Evolutionary conservation across 441 rosid genomes (phyloP).

Genomic region (Eutrema salsugineum): DNA sequence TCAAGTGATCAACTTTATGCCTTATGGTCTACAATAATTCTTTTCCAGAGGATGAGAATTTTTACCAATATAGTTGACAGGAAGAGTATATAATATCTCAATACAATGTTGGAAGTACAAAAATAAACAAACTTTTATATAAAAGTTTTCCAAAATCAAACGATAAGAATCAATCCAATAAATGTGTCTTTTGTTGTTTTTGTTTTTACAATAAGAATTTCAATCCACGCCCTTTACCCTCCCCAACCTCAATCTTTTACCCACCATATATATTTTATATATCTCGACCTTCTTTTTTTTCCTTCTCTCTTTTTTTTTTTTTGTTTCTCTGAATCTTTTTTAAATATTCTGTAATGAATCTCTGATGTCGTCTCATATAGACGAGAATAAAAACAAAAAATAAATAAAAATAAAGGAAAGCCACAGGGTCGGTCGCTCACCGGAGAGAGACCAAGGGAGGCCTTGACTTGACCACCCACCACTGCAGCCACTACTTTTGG

Average conservation of each 20-base stretch:
- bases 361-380: slow-evolving; percentile 14
- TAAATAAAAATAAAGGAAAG: background rate
- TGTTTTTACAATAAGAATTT: slow-evolving; percentile 31
- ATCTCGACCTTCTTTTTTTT: background rate
- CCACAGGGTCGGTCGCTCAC: slow-evolving; percentile 38
- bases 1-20: background rate
- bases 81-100: no score
- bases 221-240: slow-evolving; percentile 22
- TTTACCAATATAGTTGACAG: no score
- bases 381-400: background rate
- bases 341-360: slow-evolving; percentile 25
- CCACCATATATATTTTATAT: background rate
- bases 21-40: background rate
- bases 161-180: slow-evolving; percentile 36
- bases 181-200: background rate
- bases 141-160: slow-evolving; percentile 11
- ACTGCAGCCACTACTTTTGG: slow-evolving; percentile 24
- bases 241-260: slow-evolving; percentile 15
- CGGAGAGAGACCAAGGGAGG: slow-evolving; percentile 33
- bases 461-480: slow-evolving; percentile 28
- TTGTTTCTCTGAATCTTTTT: slow-evolving; percentile 3
- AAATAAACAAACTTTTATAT: no score
- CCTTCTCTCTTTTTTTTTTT: background rate
- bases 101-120: no score
- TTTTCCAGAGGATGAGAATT: background rate